These are phyloP conservation scores for Phylloboletellus chloephorus DNA, from an alignment of 1,284 basidiomycete species.

Conservation along the genomic window DNA sequence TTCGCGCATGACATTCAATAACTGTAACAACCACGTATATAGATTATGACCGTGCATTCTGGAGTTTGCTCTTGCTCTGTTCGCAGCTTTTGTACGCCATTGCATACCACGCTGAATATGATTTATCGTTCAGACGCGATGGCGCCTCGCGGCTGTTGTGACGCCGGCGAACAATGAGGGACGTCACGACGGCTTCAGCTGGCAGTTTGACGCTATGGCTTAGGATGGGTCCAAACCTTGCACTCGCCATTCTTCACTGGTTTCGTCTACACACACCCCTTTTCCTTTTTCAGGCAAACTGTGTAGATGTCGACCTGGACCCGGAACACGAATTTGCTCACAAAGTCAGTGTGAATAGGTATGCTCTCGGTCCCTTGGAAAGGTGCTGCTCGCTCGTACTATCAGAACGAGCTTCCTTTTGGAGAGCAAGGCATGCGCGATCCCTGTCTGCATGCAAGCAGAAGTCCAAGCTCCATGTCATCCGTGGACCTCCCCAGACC, in stretches of 20 bases:
- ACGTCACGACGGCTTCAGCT: neutral
- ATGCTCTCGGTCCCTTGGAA: slow-evolving; percentile 3
- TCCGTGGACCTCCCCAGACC: slow-evolving; percentile 41
- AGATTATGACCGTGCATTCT: slow-evolving; percentile 27
- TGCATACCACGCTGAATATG: slow-evolving; percentile 15
- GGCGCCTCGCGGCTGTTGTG: too few relatives aligned
- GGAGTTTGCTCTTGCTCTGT: slow-evolving; percentile 17
- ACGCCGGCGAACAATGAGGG: neutral
- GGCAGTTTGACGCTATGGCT: neutral
- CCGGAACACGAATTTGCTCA: slow-evolving; percentile 3
- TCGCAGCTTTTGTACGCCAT: slow-evolving; percentile 25
- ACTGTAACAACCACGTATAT: slow-evolving; percentile 22
- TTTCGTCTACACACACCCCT: slow-evolving; percentile 33
- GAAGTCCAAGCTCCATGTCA: slow-evolving; percentile 25
- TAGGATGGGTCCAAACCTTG: neutral
- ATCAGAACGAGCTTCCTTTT: slow-evolving; percentile 28
- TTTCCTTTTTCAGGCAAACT: neutral
- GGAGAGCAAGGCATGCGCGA: slow-evolving; percentile 38
- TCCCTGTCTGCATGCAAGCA: slow-evolving; percentile 3
- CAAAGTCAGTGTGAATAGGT: slow-evolving; percentile 13
- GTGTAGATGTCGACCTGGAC: slow-evolving; percentile 3
- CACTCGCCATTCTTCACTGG: slow-evolving; percentile 39
- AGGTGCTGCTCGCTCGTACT: slow-evolving; percentile 6
- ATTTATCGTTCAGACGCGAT: slow-evolving; percentile 12
- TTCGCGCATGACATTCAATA: slow-evolving; percentile 9